A percentile compares a stretch with the other conserved stretches of the same genome.
These are phyloP conservation scores for Aspergillus candidus DNA, from an alignment of 2,329 filamentous ascomycete species.

Conservation along the genomic window DNA sequence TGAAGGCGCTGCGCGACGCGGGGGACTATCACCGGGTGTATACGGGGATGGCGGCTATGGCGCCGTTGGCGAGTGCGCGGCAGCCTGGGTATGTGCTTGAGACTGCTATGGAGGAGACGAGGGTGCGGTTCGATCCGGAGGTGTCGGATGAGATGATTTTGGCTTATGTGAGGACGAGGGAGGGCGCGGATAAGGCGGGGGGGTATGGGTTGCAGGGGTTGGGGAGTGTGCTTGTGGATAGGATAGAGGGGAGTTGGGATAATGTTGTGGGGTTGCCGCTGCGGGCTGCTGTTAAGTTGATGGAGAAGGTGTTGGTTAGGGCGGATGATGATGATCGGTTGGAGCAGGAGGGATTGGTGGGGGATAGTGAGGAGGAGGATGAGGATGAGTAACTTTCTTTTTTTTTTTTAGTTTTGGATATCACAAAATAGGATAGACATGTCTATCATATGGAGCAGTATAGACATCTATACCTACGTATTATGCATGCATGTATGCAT, in stretches of 20 bases:
- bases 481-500: too few species aligned
- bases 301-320: constrained; percentile 78
- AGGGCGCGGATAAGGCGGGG: constrained; percentile 93
- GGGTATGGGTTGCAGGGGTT: constrained; percentile 92
- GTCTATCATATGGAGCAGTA: constrained; percentile 2
- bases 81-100: constrained; percentile 82
- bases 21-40: constrained; percentile 67
- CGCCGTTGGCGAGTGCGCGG: constrained; percentile 70
- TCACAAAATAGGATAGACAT: background rate
- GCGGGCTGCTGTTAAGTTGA: constrained; percentile 67
- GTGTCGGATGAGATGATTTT: constrained; percentile 77
- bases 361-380: constrained; percentile 37
- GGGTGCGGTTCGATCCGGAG: constrained; percentile 73
- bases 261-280: constrained; percentile 91
- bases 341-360: constrained; percentile 27
- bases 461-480: background rate
- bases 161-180: constrained; percentile 62
- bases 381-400: constrained; percentile 9
- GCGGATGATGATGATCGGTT: constrained; percentile 59
- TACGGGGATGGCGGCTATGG: constrained; percentile 78
- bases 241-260: constrained; percentile 82
- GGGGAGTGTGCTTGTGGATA: constrained; percentile 79
- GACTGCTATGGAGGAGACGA: constrained; percentile 80
- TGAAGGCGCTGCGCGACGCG: constrained; percentile 73
- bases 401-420: background rate